Evolutionary conservation across 805 yeast species (phyloP).

Genomic region (Pichia paraexigua): DNA sequence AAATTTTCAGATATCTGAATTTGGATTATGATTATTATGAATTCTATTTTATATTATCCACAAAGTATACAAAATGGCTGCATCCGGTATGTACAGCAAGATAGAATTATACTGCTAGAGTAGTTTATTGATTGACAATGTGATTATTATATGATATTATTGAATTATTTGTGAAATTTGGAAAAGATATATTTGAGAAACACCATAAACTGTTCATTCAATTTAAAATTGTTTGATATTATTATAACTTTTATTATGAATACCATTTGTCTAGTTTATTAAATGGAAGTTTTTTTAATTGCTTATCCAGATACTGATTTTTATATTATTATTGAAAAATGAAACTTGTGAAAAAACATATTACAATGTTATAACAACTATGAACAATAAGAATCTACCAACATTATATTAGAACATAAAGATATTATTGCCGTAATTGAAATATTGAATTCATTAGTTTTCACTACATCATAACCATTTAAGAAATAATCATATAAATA

Average conservation of each 20-base stretch:
- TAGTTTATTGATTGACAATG: not conserved
- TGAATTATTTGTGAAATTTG: not conserved
- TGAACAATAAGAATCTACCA: no score
- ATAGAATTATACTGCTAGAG: not conserved
- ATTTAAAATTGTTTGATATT: not conserved
- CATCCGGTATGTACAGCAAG: slow-evolving; percentile 47
- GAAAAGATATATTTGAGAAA: not conserved
- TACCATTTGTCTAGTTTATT: no score
- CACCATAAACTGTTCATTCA: not conserved
- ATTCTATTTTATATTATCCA: not conserved
- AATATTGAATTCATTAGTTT: not conserved
- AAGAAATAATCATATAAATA: not conserved
- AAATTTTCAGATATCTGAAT: not conserved
- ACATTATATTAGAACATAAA: no score
- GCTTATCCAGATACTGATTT: no score
- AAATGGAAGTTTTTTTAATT: no score
- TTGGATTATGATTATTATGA: not conserved
- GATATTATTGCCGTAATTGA: not conserved
- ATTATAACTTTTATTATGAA: not conserved
- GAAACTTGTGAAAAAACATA: no score
- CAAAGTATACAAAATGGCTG: slow-evolving; percentile 42
- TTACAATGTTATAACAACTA: no score
- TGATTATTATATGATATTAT: not conserved
- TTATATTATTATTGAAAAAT: no score
- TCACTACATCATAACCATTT: no score